A percentile compares a stretch with the other conserved stretches of the same genome.
phyloP scores from a whole-genome alignment of 139 green algal genomes.

The Chlorella sp. region DNA sequence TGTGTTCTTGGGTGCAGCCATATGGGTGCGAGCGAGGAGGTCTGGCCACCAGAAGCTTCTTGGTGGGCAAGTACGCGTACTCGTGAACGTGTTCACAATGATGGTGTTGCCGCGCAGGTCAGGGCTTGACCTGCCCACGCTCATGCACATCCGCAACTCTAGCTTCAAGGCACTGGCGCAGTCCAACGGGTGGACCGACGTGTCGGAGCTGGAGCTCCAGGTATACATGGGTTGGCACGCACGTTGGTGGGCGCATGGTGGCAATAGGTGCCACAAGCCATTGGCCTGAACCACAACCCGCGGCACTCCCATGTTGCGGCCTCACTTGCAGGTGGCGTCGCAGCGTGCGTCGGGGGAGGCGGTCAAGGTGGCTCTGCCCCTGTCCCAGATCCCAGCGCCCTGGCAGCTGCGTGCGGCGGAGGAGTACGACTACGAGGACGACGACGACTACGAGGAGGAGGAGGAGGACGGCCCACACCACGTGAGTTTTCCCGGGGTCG shows the following conservation, averaged over 20 bases:
- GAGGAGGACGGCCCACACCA: no score
- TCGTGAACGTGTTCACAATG: no score
- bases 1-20: no score
- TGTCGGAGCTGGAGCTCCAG: conserved; percentile 35
- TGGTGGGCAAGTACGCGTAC: no score
- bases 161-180: conserved; percentile 24
- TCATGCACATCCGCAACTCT: conserved; percentile 25
- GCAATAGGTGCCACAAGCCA: neutral
- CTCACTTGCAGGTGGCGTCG: neutral
- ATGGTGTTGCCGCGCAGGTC: no score
- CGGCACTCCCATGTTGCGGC: neutral
- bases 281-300: neutral
- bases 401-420: neutral
- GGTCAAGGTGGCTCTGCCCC: neutral
- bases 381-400: conserved; percentile 3
- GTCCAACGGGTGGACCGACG: conserved; percentile 4
- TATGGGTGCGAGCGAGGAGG: no score
- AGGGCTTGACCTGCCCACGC: conserved; percentile 21
- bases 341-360: neutral
- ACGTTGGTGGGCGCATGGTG: neutral
- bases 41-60: no score
- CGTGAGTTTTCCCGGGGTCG: no score
- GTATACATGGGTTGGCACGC: no score
- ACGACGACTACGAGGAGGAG: conserved; percentile 4
- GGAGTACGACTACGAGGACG: conserved; percentile 10